A percentile compares a stretch with the other conserved stretches of the same genome.
Evolutionary conservation across 192 early-diverging fungal species (phyloP).

Genomic region (Gonapodya prolifera): DNA sequence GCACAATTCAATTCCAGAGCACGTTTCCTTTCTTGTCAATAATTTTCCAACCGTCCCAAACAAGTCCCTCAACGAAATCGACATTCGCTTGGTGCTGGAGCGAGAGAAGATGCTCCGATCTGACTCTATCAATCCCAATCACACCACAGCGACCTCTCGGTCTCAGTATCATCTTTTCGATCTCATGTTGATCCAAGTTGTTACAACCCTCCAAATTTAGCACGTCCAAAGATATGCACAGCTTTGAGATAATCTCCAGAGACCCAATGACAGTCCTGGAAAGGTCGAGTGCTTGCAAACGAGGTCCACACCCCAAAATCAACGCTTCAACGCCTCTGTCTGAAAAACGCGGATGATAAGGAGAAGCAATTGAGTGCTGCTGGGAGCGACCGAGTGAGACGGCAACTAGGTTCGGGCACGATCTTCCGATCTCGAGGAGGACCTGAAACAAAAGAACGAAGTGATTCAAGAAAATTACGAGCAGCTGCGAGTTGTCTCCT

Average conservation of each 20-base stretch:
- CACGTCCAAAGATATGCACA: background rate
- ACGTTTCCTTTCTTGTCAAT: background rate
- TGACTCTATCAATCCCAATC: background rate
- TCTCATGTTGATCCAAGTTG: background rate
- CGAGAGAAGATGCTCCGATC: background rate
- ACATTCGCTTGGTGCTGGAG: background rate
- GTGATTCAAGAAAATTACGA: background rate
- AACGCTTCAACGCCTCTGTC: background rate
- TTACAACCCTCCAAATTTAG: background rate
- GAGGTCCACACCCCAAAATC: background rate
- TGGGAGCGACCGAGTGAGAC: background rate
- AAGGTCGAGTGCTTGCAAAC: background rate
- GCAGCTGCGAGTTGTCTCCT: background rate
- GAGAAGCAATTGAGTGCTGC: background rate
- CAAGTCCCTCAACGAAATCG: background rate
- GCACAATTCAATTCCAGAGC: no score
- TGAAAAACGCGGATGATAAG: background rate
- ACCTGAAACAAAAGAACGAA: background rate
- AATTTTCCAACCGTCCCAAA: background rate
- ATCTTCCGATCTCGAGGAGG: background rate
- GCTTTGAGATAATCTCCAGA: background rate
- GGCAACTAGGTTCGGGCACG: background rate
- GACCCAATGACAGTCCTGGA: background rate
- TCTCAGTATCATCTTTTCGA: background rate
- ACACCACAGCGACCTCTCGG: background rate